These are phyloP conservation scores for Phaffomyces thermotolerans DNA, from an alignment of 805 yeast species.

Conservation along the genomic window DNA sequence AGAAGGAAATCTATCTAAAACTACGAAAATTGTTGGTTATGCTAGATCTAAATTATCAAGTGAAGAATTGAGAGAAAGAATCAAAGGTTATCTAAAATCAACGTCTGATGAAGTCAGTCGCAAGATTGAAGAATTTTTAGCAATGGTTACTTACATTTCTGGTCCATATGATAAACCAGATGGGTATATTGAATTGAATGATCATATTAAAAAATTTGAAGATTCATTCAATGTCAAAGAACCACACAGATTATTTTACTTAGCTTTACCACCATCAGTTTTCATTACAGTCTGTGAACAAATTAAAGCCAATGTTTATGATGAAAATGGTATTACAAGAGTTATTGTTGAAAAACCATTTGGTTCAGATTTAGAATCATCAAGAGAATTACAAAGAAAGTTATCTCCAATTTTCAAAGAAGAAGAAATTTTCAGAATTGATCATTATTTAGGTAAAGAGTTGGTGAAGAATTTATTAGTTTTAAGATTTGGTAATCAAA, in stretches of 20 bases:
- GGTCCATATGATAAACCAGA: constrained; percentile 79
- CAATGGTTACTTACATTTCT: constrained; percentile 56
- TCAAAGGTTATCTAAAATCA: constrained; percentile 54
- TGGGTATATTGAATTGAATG: constrained; percentile 57
- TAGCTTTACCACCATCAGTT: constrained; percentile 92
- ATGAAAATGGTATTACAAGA: constrained; percentile 63
- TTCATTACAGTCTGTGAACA: constrained; percentile 73
- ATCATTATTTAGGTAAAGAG: constrained; percentile 96
- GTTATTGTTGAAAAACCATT: constrained; percentile 95
- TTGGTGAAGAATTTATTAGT: constrained; percentile 92
- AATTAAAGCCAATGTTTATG: constrained; percentile 62
- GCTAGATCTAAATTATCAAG: constrained; percentile 74
- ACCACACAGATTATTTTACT: constrained; percentile 79
- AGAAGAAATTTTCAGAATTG: constrained; percentile 90
- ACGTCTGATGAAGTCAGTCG: constrained; percentile 35
- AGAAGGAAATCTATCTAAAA: constrained; percentile 67
- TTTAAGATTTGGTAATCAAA: constrained; percentile 84
- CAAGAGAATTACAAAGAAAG: constrained; percentile 67
- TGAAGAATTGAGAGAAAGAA: constrained; percentile 62
- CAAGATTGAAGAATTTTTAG: constrained; percentile 56
- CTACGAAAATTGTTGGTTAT: constrained; percentile 78
- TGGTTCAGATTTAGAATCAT: constrained; percentile 81
- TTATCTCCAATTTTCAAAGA: constrained; percentile 85
- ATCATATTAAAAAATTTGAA: constrained; percentile 56
- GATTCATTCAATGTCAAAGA: constrained; percentile 32